A percentile compares a stretch with the other conserved stretches of the same genome.
These are phyloP conservation scores for Phytophthora pisi DNA, from an alignment of 352 stramenopile genomes.

Conservation along the genomic window DNA sequence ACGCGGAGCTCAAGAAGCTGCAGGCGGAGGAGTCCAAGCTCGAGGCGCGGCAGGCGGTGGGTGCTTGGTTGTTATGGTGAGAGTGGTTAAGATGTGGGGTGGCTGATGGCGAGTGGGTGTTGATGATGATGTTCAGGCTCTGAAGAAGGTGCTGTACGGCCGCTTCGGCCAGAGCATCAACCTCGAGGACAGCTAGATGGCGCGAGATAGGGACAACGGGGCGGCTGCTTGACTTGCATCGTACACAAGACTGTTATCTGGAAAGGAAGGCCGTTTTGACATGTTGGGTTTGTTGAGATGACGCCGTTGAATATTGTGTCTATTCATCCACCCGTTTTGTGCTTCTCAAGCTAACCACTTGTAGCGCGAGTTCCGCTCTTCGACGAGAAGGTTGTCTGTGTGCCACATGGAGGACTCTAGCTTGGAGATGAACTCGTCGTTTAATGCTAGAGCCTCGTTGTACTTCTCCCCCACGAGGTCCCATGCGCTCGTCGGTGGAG, in stretches of 20 bases:
- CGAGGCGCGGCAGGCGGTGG: conserved; percentile 86
- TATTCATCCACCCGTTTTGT: conserved; percentile 12
- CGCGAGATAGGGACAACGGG: neutral
- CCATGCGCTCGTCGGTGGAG: conserved; percentile 13
- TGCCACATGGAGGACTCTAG: conserved; percentile 58
- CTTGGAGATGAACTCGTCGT: conserved; percentile 40
- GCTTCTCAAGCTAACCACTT: conserved; percentile 44
- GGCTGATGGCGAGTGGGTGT: neutral
- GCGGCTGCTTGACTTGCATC: neutral
- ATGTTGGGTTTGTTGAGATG: neutral
- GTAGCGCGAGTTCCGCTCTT: conserved; percentile 64
- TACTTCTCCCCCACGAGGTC: conserved; percentile 41
- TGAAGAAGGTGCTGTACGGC: conserved; percentile 96
- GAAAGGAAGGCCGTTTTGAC: conserved; percentile 19
- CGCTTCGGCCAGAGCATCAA: conserved; percentile 98
- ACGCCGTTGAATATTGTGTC: conserved; percentile 5
- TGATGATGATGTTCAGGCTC: conserved; percentile 33
- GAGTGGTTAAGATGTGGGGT: neutral
- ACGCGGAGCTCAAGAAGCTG: conserved; percentile 86
- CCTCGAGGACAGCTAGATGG: conserved; percentile 91
- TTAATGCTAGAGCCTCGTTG: conserved; percentile 33
- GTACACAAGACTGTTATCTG: conserved; percentile 7
- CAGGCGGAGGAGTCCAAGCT: conserved; percentile 88
- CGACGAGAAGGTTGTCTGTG: conserved; percentile 67
- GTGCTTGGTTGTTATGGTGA: conserved; percentile 1